These are phyloP conservation scores for Coelastrella sp. DNA, from an alignment of 139 green algal genomes.

Conservation along the genomic window DNA sequence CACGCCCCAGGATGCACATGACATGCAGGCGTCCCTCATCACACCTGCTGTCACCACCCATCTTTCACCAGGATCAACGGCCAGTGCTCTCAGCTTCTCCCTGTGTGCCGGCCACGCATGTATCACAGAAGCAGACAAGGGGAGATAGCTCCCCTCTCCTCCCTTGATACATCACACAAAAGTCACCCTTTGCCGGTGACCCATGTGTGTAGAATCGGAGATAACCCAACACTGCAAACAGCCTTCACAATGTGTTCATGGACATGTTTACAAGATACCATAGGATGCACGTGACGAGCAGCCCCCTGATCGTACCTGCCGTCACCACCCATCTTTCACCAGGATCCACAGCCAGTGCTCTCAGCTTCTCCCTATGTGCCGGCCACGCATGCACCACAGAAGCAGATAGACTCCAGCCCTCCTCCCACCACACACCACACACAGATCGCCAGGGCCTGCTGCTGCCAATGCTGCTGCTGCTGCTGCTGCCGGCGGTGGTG, in stretches of 20 bases:
- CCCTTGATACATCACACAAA: too few relatives aligned
- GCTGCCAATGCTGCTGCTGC: slow-evolving; percentile 31
- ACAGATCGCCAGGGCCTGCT: slow-evolving; percentile 10
- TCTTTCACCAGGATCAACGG: slow-evolving; percentile 33
- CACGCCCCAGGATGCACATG: too few relatives aligned
- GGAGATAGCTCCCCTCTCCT: too few relatives aligned
- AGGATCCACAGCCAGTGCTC: slow-evolving; percentile 38
- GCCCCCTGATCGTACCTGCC: not conserved
- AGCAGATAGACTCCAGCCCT: slow-evolving; percentile 46
- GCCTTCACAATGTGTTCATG: too few relatives aligned
- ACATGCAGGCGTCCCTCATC: too few relatives aligned
- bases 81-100: slow-evolving; percentile 50
- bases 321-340: slow-evolving; percentile 25
- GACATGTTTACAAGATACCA: too few relatives aligned
- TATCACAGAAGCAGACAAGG: not conserved
- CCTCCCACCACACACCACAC: slow-evolving; percentile 42
- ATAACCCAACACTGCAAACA: too few relatives aligned
- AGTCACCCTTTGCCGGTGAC: too few relatives aligned
- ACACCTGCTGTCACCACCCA: slow-evolving; percentile 21
- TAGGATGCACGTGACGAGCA: too few relatives aligned
- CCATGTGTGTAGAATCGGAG: too few relatives aligned
- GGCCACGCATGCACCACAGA: slow-evolving; percentile 54
- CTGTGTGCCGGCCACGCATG: slow-evolving; percentile 57
- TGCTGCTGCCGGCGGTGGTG: not conserved
- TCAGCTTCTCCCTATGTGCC: slow-evolving; percentile 52